A percentile compares a stretch with the other conserved stretches of the same genome.
These are phyloP conservation scores for Aspergillus cristatus DNA, from an alignment of 495 filamentous ascomycete genomes.

Conservation along the genomic window DNA sequence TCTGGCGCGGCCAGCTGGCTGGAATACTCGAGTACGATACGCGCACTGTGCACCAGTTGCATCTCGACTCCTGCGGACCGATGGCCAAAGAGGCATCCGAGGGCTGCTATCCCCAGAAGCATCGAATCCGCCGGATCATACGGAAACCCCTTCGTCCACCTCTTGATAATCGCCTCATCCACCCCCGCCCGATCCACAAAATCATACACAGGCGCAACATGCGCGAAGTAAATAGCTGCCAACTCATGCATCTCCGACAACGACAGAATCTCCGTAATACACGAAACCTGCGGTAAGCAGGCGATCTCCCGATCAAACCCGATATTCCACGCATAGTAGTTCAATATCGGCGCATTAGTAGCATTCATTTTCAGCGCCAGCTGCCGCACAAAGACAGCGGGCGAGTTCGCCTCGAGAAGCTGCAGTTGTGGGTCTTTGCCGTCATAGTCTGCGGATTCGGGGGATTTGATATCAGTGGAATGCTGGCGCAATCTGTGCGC, in stretches of 20 bases:
- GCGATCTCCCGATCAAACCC: conserved; percentile 17
- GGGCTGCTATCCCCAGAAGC: conserved; percentile 23
- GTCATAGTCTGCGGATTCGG: conserved; percentile 3
- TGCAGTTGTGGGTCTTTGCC: conserved; percentile 19
- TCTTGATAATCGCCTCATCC: background rate
- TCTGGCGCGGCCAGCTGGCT: conserved; percentile 4
- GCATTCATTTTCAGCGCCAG: conserved; percentile 24
- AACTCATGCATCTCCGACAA: conserved; percentile 9
- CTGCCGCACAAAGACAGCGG: conserved; percentile 24
- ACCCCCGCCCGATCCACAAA: conserved; percentile 22
- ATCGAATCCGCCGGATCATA: conserved; percentile 15
- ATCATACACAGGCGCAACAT: conserved; percentile 25
- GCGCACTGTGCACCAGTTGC: conserved; percentile 20
- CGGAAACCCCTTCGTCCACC: conserved; percentile 6
- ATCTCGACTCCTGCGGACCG: conserved; percentile 10
- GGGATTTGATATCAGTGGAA: background rate
- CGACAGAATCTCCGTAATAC: conserved; percentile 13
- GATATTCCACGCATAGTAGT: conserved; percentile 32
- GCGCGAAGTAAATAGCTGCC: conserved; percentile 20
- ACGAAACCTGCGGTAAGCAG: background rate
- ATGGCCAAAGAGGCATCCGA: conserved; percentile 21
- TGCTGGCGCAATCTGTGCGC: background rate
- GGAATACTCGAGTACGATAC: conserved; percentile 19
- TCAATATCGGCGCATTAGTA: conserved; percentile 20
- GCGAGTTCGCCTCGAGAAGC: conserved; percentile 24